Evolutionary conservation across 2,329 filamentous ascomycete genomes (phyloP).

Genomic region (Chaetomiaceae sp.): DNA sequence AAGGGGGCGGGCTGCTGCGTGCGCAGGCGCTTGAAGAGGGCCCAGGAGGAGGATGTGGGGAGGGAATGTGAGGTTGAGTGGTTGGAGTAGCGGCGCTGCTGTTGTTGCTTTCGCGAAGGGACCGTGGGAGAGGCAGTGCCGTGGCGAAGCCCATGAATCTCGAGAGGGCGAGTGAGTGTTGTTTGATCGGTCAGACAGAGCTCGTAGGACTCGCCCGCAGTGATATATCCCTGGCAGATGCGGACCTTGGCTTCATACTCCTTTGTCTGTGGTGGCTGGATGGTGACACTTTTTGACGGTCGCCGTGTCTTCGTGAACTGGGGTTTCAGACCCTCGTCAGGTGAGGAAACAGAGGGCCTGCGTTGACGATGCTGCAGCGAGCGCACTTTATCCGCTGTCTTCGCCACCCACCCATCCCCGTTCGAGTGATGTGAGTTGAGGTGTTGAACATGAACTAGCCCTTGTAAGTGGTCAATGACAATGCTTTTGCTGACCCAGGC

Average conservation of each 20-base stretch:
- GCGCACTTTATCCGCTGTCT: constrained; percentile 28
- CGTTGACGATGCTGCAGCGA: constrained; percentile 7
- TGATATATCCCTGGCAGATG: constrained; percentile 63
- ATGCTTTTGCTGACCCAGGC: constrained; percentile 72
- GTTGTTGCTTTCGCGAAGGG: constrained; percentile 16
- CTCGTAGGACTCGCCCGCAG: constrained; percentile 77
- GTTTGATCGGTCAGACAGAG: constrained; percentile 77
- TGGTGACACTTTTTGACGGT: constrained; percentile 22
- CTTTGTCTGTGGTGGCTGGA: constrained; percentile 37
- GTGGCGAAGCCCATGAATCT: constrained; percentile 34
- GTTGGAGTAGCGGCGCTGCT: background rate
- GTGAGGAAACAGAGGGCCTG: constrained; percentile 2
- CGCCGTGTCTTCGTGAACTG: constrained; percentile 2
- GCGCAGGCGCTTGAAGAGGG: constrained; percentile 65
- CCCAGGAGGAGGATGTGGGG: constrained; percentile 48
- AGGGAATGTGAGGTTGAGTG: background rate
- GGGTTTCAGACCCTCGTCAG: background rate
- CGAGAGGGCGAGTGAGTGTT: constrained; percentile 44
- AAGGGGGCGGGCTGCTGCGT: constrained; percentile 74
- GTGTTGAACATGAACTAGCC: constrained; percentile 60
- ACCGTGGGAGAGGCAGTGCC: constrained; percentile 43
- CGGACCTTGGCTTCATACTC: constrained; percentile 62
- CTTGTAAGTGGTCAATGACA: constrained; percentile 64
- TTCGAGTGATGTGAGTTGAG: constrained; percentile 39
- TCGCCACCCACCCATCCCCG: constrained; percentile 40